Conservation (phyloP, 768 basidiomycete genomes). For the Leucosporidium creatinivorum region DNA sequence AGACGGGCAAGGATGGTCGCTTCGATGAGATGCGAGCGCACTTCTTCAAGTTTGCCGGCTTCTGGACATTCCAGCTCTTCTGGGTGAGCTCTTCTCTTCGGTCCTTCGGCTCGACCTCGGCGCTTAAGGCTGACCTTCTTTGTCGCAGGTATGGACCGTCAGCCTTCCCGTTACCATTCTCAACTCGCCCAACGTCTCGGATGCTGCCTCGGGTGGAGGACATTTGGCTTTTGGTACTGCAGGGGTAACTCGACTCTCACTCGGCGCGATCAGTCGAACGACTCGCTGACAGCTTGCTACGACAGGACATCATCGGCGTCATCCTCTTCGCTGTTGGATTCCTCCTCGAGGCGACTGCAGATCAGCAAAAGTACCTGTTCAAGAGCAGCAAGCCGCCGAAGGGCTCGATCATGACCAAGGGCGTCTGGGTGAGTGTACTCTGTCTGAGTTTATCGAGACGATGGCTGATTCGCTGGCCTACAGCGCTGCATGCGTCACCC, state of each 20-base stretch:
- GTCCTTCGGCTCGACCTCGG: constrained; percentile 38
- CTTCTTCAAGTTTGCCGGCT: constrained; percentile 59
- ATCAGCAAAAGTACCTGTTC: constrained; percentile 57
- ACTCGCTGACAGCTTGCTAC: neutral
- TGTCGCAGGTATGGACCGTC: constrained; percentile 48
- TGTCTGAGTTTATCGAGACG: too few species aligned
- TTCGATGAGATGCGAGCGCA: constrained; percentile 61
- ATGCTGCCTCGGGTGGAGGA: constrained; percentile 46
- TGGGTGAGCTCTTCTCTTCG: constrained; percentile 44
- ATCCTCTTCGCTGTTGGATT: constrained; percentile 58
- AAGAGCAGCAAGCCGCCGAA: constrained; percentile 52
- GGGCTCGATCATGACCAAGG: constrained; percentile 47
- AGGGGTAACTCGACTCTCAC: constrained; percentile 28
- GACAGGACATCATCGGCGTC: constrained; percentile 55
- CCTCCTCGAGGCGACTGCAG: constrained; percentile 52
- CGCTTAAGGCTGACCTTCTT: constrained; percentile 39
- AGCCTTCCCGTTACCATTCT: constrained; percentile 59
- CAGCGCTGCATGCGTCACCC: constrained; percentile 61
- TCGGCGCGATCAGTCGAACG: neutral
- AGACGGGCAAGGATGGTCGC: constrained; percentile 57
- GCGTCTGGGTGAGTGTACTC: neutral
- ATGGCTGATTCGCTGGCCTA: constrained; percentile 40
- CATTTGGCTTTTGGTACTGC: constrained; percentile 57
- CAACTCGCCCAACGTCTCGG: constrained; percentile 61
- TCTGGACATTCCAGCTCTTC: constrained; percentile 50